Conservation (phyloP, 2,329 filamentous ascomycete genomes). For the Metarhizium sp. region DNA sequence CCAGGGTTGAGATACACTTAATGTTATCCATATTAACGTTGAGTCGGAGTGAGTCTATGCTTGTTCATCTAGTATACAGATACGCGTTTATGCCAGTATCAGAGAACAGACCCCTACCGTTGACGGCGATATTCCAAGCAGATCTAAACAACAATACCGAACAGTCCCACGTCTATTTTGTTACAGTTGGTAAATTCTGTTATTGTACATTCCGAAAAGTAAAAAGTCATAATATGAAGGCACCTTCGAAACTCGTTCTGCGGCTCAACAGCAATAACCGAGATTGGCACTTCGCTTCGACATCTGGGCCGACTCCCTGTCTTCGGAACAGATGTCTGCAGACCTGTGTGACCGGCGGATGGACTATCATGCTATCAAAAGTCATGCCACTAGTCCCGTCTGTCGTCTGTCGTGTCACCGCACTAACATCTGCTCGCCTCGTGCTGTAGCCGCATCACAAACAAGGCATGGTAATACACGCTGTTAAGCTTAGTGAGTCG, state of each 20-base stretch:
- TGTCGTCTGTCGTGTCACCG: background rate
- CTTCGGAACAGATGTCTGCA: background rate
- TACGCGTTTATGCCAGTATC: too few relatives aligned
- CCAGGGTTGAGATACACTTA: too few relatives aligned
- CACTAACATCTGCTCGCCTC: constrained; percentile 3
- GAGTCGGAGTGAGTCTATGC: too few relatives aligned
- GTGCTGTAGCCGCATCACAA: background rate
- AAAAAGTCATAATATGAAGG: background rate
- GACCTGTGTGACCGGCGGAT: background rate
- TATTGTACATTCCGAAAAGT: background rate
- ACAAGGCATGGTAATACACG: background rate
- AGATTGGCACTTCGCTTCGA: constrained; percentile 1
- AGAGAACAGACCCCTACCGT: too few relatives aligned
- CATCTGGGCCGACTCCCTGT: background rate
- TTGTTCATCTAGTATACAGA: too few relatives aligned
- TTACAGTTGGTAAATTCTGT: background rate
- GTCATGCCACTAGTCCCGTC: background rate
- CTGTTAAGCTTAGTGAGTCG: background rate
- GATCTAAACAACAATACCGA: background rate
- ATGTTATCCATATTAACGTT: too few relatives aligned
- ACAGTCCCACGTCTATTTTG: background rate
- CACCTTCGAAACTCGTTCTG: background rate
- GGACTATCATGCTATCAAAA: background rate
- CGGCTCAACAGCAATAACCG: background rate
- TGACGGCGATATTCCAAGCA: background rate